Evolutionary conservation across 2,329 filamentous ascomycete species (phyloP), one percentile per base, ranked within the genome.

Genomic region (Penicillium digitatum): DNA sequence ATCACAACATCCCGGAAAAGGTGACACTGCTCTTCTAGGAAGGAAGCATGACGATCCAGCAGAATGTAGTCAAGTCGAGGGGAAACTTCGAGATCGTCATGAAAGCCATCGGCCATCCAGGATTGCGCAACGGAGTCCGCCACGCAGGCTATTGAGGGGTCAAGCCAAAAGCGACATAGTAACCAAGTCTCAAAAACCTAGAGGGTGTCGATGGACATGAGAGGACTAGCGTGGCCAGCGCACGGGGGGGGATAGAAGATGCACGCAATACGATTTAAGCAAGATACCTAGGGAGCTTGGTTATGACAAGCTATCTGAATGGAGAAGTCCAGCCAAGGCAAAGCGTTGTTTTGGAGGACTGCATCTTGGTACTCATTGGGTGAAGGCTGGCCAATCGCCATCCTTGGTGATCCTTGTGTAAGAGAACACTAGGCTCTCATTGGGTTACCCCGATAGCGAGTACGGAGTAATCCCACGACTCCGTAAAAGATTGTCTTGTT

Each of bases 81-180:
- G 49, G 22, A 54, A 57, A 59, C 29, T 48, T 60, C 38, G 54
- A 60, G 56, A 61, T 62, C 57, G 40, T 58, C 60, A 58, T 56
- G 57, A 59, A 62, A 43, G 57, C 62, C 59, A 65, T 62, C 63
- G 59, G 59, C 56, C 56, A 62, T 58, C 54, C 54, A 60, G 43
- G 52, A 56, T 46, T 35, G 32, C 34, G 39, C 52, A 22, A 57
- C 57, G 57, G 60, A 59, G 39, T 58, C 62, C 58, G 56, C 59
- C 52, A 55, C 52, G 51, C 35, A 37, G 40, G 26, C n/a, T 31
- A 47, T 22, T 34, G 43, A 51, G 51, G 27, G 29, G 42, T 32
- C 38, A 38, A 26, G 14, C 48, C 50, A 32, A 45, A 51, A 47
- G 49, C 46, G 44, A 29, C 38, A 53, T 53, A 38, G 42, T n/a